A percentile compares a stretch with the other conserved stretches of the same genome.
Conservation (phyloP, 129 eudicot species). For the Helichrysum umbraculigerum region DNA sequence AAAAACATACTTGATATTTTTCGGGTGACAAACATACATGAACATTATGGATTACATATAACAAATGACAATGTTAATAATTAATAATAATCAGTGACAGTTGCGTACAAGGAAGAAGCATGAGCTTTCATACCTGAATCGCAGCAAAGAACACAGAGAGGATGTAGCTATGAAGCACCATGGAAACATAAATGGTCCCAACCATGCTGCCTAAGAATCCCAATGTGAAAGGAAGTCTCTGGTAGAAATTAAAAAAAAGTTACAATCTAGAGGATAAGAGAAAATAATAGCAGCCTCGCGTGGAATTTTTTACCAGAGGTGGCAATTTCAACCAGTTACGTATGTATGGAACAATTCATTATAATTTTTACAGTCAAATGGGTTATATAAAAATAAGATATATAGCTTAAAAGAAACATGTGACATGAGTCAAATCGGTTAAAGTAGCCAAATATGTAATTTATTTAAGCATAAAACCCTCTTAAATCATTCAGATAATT, state of each 20-base stretch:
- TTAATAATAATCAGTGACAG: neutral
- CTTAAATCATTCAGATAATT: neutral
- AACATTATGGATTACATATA: neutral
- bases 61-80: neutral
- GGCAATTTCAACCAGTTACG: neutral
- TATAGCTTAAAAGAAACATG: neutral
- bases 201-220: conserved; percentile 84
- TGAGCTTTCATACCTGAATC: conserved; percentile 59
- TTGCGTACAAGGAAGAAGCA: conserved; percentile 13
- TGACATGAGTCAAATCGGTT: neutral
- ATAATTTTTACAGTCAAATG: neutral
- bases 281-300: neutral
- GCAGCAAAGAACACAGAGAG: conserved; percentile 85
- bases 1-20: neutral
- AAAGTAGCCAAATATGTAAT: neutral
- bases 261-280: neutral
- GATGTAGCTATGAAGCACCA: conserved; percentile 96
- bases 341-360: neutral
- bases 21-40: neutral
- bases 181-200: conserved; percentile 90
- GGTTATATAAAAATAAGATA: neutral
- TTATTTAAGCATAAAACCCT: neutral
- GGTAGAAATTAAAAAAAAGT: conserved; percentile 18
- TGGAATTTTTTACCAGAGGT: neutral
- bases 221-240: conserved; percentile 95